Evolutionary conservation across 1,284 basidiomycete genomes (phyloP), one percentile per base, ranked within the genome.

Genomic region (Termitomyces sp.): DNA sequence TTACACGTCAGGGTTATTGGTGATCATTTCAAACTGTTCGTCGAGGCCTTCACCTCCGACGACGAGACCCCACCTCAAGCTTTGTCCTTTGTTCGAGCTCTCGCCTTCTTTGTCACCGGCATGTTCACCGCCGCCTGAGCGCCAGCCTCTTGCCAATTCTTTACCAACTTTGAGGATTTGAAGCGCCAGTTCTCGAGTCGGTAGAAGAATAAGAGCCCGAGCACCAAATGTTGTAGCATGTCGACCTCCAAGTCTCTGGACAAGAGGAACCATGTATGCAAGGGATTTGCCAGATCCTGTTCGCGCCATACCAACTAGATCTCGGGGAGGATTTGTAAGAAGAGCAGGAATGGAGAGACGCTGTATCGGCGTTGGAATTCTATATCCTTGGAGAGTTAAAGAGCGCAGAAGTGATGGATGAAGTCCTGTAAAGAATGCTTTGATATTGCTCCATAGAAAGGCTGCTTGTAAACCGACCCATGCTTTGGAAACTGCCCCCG

Each of bases 231-330:
- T 74, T 10, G 83, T 81, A 3, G 86, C 82, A 68, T 97, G 94
- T 15, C 84, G 76, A 15, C 91, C 91, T 24, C 90, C 86, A 9
- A 99, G 81, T 26, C 91, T 81, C 59, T 97, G 92, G 0, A 98
- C 78, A 12, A 99, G 80, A 44, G 97, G 97, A 19, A 99, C 79
- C 76, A 99, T 84, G 71, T 97, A 99, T 36, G 96, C 96, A 28
- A 99, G 81, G 12, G 96, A 98, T 73, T 99, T 99, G 58, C 97
- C 97, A 0, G 95, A 98, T 54, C 97, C 97, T 0, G 97, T 99
- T 17, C 97, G 81, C 21, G 97, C 96, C 97, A 99, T 99, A 52
- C 94, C 97, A 17, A 99, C 92, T 8, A 99, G 86, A 73, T 99
- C 97, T 50, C 92, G 79, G 2, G 95, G 92, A 40, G 97, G 95